Conservation (phyloP, 768 basidiomycete genomes). For the Sistotremastrum suecicum region DNA sequence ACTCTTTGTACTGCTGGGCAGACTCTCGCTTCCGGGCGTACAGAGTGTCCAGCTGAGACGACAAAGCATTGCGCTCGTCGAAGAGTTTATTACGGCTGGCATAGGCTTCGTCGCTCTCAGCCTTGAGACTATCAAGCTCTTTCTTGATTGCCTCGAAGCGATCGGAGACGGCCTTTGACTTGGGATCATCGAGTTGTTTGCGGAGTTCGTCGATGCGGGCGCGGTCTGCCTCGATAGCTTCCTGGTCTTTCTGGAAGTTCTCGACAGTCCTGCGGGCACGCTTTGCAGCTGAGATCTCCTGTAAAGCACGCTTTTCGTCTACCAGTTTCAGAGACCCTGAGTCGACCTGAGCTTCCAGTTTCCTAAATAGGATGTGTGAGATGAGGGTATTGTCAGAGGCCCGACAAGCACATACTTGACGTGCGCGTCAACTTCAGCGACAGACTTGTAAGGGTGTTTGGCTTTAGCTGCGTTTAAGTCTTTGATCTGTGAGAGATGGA, state of each 20-base stretch:
- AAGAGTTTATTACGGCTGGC: slow-evolving; percentile 70
- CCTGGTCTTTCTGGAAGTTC: slow-evolving; percentile 64
- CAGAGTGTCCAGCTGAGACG: slow-evolving; percentile 53
- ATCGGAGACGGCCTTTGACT: slow-evolving; percentile 64
- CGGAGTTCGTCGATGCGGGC: slow-evolving; percentile 61
- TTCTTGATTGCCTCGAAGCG: slow-evolving; percentile 69
- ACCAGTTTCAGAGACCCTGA: slow-evolving; percentile 84
- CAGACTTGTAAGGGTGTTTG: slow-evolving; percentile 68
- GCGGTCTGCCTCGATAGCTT: slow-evolving; percentile 69
- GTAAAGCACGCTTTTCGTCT: slow-evolving; percentile 91
- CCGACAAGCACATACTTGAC: slow-evolving; percentile 46
- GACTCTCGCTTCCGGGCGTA: slow-evolving; percentile 70
- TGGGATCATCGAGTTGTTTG: slow-evolving; percentile 83
- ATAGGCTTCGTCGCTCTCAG: slow-evolving; percentile 73
- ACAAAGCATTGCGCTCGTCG: slow-evolving; percentile 70
- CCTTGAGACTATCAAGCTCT: slow-evolving; percentile 78
- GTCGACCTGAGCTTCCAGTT: slow-evolving; percentile 82
- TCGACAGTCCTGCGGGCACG: slow-evolving; percentile 68
- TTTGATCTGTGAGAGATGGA: slow-evolving; percentile 44
- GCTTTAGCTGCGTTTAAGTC: slow-evolving; percentile 70
- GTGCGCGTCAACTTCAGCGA: slow-evolving; percentile 75
- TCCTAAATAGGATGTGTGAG: slow-evolving; percentile 25
- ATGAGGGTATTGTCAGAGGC: slow-evolving; percentile 1
- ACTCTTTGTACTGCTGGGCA: slow-evolving; percentile 56
- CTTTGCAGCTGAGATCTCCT: slow-evolving; percentile 66